phyloP scores from a whole-genome alignment of 176 grass and related monocot species.

The Carex pumila region DNA sequence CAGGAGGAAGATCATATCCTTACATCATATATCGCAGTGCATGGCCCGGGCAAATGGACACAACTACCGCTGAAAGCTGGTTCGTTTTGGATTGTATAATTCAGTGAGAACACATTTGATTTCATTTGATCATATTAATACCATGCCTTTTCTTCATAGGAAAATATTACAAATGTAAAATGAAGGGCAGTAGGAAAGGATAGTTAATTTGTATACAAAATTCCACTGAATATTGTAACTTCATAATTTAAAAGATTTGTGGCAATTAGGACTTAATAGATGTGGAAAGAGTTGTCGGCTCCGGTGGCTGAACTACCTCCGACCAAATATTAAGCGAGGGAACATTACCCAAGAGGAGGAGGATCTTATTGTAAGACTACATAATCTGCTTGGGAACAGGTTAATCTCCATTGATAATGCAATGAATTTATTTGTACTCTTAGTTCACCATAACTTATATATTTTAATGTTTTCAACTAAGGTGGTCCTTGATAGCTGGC shows the following conservation, averaged over 20 bases:
- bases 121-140: background rate
- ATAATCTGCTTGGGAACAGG: constrained; percentile 37
- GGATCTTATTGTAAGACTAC: constrained; percentile 41
- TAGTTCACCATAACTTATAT: background rate
- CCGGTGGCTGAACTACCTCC: constrained; percentile 44
- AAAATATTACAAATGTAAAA: background rate
- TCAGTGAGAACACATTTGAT: background rate
- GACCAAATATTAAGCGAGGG: constrained; percentile 40
- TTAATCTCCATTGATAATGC: background rate
- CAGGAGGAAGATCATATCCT: constrained; percentile 28
- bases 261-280: constrained; percentile 13
- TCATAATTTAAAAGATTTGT: background rate
- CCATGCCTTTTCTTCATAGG: background rate
- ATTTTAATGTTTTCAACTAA: background rate
- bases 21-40: constrained; percentile 12
- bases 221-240: background rate
- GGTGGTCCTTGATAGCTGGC: constrained; percentile 41
- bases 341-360: constrained; percentile 37
- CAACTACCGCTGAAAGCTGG: constrained; percentile 30
- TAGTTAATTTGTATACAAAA: background rate
- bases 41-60: constrained; percentile 27
- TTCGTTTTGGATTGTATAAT: background rate
- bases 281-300: constrained; percentile 42
- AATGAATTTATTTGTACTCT: background rate
- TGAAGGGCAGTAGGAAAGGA: background rate